These are phyloP conservation scores for Taxawa tesnikishii DNA, from an alignment of 2,329 filamentous ascomycete species.

Conservation along the genomic window DNA sequence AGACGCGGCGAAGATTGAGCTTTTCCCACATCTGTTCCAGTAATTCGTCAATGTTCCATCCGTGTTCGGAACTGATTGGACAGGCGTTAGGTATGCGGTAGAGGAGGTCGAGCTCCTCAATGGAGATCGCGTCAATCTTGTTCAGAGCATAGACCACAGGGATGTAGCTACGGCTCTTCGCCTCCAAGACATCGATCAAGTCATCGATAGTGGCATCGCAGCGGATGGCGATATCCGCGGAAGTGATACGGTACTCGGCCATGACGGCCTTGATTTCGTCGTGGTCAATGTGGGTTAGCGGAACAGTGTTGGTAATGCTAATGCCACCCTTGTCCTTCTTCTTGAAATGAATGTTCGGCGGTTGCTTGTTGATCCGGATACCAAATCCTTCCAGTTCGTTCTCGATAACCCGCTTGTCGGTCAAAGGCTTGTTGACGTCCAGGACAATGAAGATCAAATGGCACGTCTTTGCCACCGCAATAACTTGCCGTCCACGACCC, in stretches of 20 bases:
- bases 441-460: conserved; percentile 97
- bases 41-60: conserved; percentile 96
- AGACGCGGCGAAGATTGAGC: conserved; percentile 78
- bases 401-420: conserved; percentile 94
- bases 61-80: conserved; percentile 87
- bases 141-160: conserved; percentile 98
- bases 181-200: conserved; percentile 89
- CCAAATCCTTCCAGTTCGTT: conserved; percentile 92
- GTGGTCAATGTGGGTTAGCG: conserved; percentile 80
- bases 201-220: conserved; percentile 97
- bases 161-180: conserved; percentile 89
- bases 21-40: conserved; percentile 99
- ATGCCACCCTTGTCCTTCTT: conserved; percentile 99
- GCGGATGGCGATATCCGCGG: conserved; percentile 92
- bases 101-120: conserved; percentile 90
- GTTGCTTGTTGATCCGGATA: conserved; percentile 92
- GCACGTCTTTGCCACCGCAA: conserved; percentile 97
- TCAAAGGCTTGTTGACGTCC: conserved; percentile 95
- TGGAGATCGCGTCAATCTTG: conserved; percentile 97
- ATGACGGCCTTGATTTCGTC: conserved; percentile 98
- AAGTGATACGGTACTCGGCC: conserved; percentile 92
- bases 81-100: conserved; percentile 96
- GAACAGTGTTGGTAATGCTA: conserved; percentile 89
- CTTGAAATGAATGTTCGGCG: conserved; percentile 97
- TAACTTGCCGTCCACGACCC: conserved; percentile 88